A percentile compares a stretch with the other conserved stretches of the same genome.
Evolutionary conservation across 495 filamentous ascomycete species (phyloP).

Genomic region (Annulohypoxylon moriforme): DNA sequence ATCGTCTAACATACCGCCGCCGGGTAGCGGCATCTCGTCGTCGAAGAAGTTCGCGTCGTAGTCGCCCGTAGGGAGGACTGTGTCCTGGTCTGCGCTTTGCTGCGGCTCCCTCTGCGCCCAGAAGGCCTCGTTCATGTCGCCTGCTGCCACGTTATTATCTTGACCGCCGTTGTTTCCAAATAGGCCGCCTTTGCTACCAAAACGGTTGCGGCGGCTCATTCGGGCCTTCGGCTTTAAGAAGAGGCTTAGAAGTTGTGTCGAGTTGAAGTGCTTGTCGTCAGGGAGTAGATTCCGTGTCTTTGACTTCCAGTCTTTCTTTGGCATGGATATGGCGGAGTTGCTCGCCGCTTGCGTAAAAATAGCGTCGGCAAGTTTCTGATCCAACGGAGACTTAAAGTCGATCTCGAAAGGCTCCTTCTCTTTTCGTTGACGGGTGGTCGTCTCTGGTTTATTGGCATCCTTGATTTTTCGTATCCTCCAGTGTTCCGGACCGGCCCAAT

Average conservation of each 20-base stretch:
- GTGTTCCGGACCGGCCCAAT: slow-evolving; percentile 99
- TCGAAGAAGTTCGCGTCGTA: slow-evolving; percentile 99
- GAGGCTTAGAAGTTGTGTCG: slow-evolving; percentile 83
- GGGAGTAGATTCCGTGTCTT: slow-evolving; percentile 93
- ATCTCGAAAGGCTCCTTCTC: slow-evolving; percentile 98
- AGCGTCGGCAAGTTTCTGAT: slow-evolving; percentile 75
- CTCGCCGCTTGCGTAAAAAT: slow-evolving; percentile 85
- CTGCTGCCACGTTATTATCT: slow-evolving; percentile 68
- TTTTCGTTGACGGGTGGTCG: slow-evolving; percentile 72
- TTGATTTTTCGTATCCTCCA: slow-evolving; percentile 97
- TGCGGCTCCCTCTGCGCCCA: slow-evolving; percentile 83
- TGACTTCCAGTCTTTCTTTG: slow-evolving; percentile 94
- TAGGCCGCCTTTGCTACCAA: slow-evolving; percentile 50
- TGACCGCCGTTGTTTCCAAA: slow-evolving; percentile 54
- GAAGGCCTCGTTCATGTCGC: slow-evolving; percentile 92
- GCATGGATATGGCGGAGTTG: slow-evolving; percentile 82
- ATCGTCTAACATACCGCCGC: slow-evolving; percentile 79
- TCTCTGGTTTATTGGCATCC: slow-evolving; percentile 73
- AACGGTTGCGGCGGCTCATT: slow-evolving; percentile 61
- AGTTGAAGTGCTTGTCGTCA: slow-evolving; percentile 99
- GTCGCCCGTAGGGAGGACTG: slow-evolving; percentile 67
- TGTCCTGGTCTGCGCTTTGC: slow-evolving; percentile 55
- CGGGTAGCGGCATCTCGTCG: slow-evolving; percentile 82
- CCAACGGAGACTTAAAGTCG: slow-evolving; percentile 82
- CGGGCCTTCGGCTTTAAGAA: slow-evolving; percentile 95